Evolutionary conservation across 805 yeast genomes (phyloP), one percentile per base, ranked within the genome.

Genomic region (Yamadazyma philogaea): DNA sequence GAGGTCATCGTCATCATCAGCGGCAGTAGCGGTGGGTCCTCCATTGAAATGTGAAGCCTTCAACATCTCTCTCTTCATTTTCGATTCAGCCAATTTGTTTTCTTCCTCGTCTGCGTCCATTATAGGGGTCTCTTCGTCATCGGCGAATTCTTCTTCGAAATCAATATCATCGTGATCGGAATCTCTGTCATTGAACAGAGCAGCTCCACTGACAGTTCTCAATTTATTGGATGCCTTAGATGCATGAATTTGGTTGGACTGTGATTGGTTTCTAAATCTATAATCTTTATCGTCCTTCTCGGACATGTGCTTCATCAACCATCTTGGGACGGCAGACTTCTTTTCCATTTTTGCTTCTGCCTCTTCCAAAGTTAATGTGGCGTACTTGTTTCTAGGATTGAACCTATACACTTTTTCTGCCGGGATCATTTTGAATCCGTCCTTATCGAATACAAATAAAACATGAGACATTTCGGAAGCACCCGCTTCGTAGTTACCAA

Each of bases 71-170:
- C 76, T 81, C 61, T 87, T 88, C 59, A 87, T 82, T 54, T 86
- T 82, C 51, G 75, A 78, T 63, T 93, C 96, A 39, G 89, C 85
- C 48, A 88, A 85, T 60, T 85, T 89, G 60, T 87, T 86, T 57
- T 93, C 98, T 56, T 93, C 96, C 57, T 91, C 98, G 47, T 90
- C 81, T 36, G 96, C 96, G 56, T 91, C 98, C 74, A 91, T 80
- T 45, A 93, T 86, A 21, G 99, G 99, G 1, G 98, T 98, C 61
- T 91, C 99, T 67, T 93, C 99, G 61, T 93, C 99, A 63, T 93
- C 99, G 20, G 93, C 97, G 64, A 93, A 93, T 61, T 90, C 97
- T 61, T 93, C 98, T 53, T 93, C 97, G 56, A 75, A 91, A 65
- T 91, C 99, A 55, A 93, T 68, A 57, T 89, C 97, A 50, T 90